Evolutionary conservation across 2,329 filamentous ascomycete genomes (phyloP), one percentile per base, ranked within the genome.

Genomic region (Coleophoma crateriformis): DNA sequence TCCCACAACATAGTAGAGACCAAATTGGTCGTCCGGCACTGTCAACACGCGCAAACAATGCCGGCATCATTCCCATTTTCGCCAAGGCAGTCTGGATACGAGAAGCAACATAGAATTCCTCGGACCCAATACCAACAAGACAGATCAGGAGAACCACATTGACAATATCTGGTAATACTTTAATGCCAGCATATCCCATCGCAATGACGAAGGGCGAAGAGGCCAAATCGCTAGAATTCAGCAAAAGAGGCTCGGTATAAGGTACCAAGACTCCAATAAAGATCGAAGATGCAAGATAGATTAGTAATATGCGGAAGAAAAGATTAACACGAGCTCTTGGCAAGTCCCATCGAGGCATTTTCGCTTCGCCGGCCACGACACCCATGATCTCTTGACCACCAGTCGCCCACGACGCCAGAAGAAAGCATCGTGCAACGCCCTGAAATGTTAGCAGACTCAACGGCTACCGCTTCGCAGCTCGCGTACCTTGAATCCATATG

Each of bases 141-240:
- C 38, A 72, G 3, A 70, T 72, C 17, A 81, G 68, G 17, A 81
- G 67, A 58, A 79, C 59, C 12, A 75, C 82, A 61, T 87, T 87
- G 71, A 87, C 84, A 58, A 85, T 74, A 54, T 80, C 78, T 60
- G 84, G 79, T 7, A 87, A 74, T 1, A 75, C 79, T 2, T 69
- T 67, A 57, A 90, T 87, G 12, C 78, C 75, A 3, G 85, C 74
- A 19, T 76, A 72, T 62, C 82, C 75, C 69, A 88, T 88, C 34
- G 84, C 83, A 27, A 73, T 61, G 13, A 73, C 70, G 53, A 68
- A 68, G 48, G 74, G 60, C 22, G 49, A 50, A 13, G 34, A 85
- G 20, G 39, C 17, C 6, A 41, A 3, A 34, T 43, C 70, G 38
- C 68, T 41, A 4, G 38, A 19, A 12, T 20, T 20, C 11, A 41